Evolutionary conservation across 768 basidiomycete species (phyloP).

Genomic region (Pulveroboletus sp.): DNA sequence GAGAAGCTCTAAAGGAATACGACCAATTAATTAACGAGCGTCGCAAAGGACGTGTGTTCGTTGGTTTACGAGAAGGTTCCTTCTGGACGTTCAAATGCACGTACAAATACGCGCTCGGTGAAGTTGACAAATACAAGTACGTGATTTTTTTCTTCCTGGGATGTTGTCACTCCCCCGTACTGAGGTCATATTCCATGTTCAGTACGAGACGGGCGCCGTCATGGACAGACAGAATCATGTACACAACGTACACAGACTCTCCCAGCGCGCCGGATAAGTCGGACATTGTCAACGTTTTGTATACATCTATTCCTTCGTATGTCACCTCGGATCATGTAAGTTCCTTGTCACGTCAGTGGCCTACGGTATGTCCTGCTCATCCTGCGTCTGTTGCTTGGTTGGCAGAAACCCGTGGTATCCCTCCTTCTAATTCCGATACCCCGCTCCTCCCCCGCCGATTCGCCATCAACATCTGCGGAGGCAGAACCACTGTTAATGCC

Average conservation of each 20-base stretch:
- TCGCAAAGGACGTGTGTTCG: slow-evolving; percentile 58
- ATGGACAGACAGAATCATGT: slow-evolving; percentile 93
- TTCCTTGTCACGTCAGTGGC: slow-evolving; percentile 3
- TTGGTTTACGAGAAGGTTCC: slow-evolving; percentile 77
- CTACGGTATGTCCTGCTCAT: not conserved
- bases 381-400: not conserved
- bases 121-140: slow-evolving; percentile 79
- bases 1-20: slow-evolving; percentile 61
- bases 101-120: slow-evolving; percentile 81
- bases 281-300: slow-evolving; percentile 59
- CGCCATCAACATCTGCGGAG: slow-evolving; percentile 14
- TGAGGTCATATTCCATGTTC: not conserved
- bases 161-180: not conserved
- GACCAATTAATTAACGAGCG: slow-evolving; percentile 69
- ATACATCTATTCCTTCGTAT: slow-evolving; percentile 78
- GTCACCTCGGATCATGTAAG: slow-evolving; percentile 87
- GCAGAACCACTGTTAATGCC: slow-evolving; percentile 21
- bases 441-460: slow-evolving; percentile 17
- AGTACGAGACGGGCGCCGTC: slow-evolving; percentile 74
- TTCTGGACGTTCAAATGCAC: slow-evolving; percentile 89
- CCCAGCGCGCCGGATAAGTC: slow-evolving; percentile 47
- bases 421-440: slow-evolving; percentile 59
- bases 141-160: slow-evolving; percentile 15
- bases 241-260: slow-evolving; percentile 68
- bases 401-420: slow-evolving; percentile 81